Evolutionary conservation across 306 rosid species (phyloP).

Genomic region (Ammopiptanthus mongolicus): DNA sequence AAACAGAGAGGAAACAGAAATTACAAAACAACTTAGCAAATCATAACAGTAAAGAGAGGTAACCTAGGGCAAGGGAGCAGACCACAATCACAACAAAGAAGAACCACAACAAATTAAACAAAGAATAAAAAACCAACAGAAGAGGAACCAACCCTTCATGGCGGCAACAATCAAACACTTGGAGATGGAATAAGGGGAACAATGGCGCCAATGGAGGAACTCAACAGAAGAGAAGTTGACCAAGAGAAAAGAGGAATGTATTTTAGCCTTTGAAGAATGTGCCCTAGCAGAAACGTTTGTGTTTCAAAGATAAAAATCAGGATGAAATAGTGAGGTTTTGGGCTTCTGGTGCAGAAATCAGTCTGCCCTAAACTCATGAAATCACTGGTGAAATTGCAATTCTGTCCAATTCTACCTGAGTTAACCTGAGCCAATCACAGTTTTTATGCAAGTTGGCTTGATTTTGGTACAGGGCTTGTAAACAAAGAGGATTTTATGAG

Average conservation of each 20-base stretch:
- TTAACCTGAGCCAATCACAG: neutral
- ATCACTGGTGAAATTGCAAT: neutral
- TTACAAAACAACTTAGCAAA: neutral
- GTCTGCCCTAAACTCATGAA: no score
- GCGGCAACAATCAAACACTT: neutral
- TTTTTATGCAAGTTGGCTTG: neutral
- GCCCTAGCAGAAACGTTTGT: neutral
- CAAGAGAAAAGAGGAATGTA: neutral
- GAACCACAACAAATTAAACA: neutral
- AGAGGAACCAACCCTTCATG: neutral
- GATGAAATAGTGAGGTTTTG: neutral
- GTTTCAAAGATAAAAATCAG: neutral
- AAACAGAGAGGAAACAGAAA: neutral
- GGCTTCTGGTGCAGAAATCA: neutral
- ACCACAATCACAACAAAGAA: neutral
- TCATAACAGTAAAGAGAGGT: neutral
- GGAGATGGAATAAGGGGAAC: neutral
- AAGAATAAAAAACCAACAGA: neutral
- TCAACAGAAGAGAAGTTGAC: no score
- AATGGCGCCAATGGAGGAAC: neutral
- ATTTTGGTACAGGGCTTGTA: neutral
- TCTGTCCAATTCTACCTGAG: neutral
- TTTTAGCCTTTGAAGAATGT: neutral
- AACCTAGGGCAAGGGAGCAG: neutral
- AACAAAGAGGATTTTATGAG: neutral